Percentiles rank a stretch among this genome's conserved stretches.
phyloP scores from a whole-genome alignment of 1,139 yeast genomes.

The Candida glucosophila region DNA sequence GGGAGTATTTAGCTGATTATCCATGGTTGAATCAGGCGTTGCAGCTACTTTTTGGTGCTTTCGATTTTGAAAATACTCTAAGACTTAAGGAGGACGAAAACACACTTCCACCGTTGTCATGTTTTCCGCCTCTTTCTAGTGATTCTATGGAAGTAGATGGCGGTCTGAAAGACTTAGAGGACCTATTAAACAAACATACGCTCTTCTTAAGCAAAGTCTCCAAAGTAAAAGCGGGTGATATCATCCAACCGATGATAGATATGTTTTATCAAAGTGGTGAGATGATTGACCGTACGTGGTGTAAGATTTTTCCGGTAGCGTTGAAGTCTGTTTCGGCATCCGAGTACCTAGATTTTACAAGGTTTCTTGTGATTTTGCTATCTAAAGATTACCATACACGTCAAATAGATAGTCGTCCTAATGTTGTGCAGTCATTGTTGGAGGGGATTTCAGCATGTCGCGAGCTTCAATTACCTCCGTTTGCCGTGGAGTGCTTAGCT shows the following conservation, averaged over 20 bases:
- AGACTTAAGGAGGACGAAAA: constrained; percentile 41
- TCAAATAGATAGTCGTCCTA: constrained; percentile 80
- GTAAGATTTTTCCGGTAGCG: constrained; percentile 72
- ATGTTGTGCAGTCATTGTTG: constrained; percentile 75
- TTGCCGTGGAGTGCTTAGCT: constrained; percentile 82
- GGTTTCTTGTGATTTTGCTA: constrained; percentile 67
- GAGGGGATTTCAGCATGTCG: constrained; percentile 74
- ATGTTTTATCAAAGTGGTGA: constrained; percentile 77
- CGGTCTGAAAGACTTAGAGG: constrained; percentile 12
- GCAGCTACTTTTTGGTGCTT: constrained; percentile 75
- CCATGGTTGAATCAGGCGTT: constrained; percentile 94
- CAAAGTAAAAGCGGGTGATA: constrained; percentile 45
- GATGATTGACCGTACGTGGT: constrained; percentile 81
- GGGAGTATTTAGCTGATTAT: constrained; percentile 91
- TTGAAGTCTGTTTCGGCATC: constrained; percentile 66
- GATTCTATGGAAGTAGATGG: constrained; percentile 22
- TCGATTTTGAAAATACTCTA: constrained; percentile 44
- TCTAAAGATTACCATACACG: constrained; percentile 89
- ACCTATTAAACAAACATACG: constrained; percentile 42
- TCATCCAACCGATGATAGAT: constrained; percentile 67
- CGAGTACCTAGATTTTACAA: constrained; percentile 75
- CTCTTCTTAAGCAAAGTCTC: constrained; percentile 40
- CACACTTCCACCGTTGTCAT: constrained; percentile 46
- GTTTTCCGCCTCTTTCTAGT: constrained; percentile 27
- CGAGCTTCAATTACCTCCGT: constrained; percentile 84